Conservation (phyloP, 805 yeast genomes). For the Cyberlindnera saturnus region DNA sequence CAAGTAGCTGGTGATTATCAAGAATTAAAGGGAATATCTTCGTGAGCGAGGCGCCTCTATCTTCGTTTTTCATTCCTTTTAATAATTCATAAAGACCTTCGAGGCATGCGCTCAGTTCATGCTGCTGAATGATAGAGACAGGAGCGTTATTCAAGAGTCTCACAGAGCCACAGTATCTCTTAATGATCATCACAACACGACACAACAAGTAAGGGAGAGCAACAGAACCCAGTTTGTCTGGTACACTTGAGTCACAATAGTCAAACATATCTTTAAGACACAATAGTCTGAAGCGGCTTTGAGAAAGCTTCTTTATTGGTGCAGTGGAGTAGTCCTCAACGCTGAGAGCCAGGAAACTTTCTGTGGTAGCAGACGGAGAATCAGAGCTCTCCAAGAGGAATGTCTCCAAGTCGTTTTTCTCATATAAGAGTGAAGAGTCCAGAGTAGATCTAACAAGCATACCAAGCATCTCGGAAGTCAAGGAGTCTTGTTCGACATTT, state of each 20-base stretch:
- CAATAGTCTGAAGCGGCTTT: conserved; percentile 42
- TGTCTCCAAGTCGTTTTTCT: conserved; percentile 48
- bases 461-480: conserved; percentile 30
- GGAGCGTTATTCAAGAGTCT: conserved; percentile 58
- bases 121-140: conserved; percentile 54
- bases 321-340: conserved; percentile 52
- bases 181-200: conserved; percentile 54
- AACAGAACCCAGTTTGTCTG: conserved; percentile 18
- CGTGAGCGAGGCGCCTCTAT: conserved; percentile 8
- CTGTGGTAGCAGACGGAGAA: conserved; percentile 31
- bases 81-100: conserved; percentile 35
- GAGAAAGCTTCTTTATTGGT: conserved; percentile 36
- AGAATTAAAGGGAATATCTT: conserved; percentile 19
- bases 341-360: conserved; percentile 33
- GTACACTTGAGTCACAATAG: conserved; percentile 26
- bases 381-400: conserved; percentile 25
- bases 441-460: conserved; percentile 46
- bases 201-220: conserved; percentile 46
- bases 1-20: conserved; percentile 18
- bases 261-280: conserved; percentile 52
- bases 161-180: conserved; percentile 59
- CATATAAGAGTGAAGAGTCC: conserved; percentile 53
- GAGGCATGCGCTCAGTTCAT: conserved; percentile 49
- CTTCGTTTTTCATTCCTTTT: background rate
- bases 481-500: conserved; percentile 25